Evolutionary conservation across 2,329 filamentous ascomycete species (phyloP).

Genomic region (Diplodia corticola): DNA sequence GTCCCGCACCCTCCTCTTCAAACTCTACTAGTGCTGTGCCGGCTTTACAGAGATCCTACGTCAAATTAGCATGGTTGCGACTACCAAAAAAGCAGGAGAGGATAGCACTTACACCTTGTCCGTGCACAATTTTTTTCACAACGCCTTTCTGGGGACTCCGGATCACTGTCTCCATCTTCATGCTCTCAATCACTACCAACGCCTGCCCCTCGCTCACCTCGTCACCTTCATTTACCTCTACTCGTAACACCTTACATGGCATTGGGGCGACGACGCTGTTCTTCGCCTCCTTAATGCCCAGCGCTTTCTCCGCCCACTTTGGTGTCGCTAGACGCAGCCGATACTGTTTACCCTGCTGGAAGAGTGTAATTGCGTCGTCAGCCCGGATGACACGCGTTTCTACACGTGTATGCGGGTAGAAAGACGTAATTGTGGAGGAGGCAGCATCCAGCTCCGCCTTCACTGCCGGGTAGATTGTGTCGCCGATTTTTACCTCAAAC

Average conservation of each 20-base stretch:
- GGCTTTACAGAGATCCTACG: constrained; percentile 45
- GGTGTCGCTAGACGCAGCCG: constrained; percentile 60
- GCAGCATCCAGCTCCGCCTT: constrained; percentile 49
- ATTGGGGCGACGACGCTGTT: constrained; percentile 90
- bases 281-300: constrained; percentile 75
- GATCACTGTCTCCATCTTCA: constrained; percentile 61
- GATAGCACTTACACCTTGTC: constrained; percentile 43
- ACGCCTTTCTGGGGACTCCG: constrained; percentile 51
- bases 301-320: constrained; percentile 81
- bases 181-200: constrained; percentile 68
- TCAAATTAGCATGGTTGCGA: neutral
- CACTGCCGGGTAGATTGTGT: constrained; percentile 44
- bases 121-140: constrained; percentile 51
- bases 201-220: constrained; percentile 81
- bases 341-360: constrained; percentile 66
- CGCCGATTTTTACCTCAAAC: constrained; percentile 53
- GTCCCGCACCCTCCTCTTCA: constrained; percentile 29
- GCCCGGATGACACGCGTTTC: constrained; percentile 73
- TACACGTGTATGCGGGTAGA: constrained; percentile 79
- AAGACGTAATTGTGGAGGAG: constrained; percentile 63
- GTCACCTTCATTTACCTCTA: constrained; percentile 82
- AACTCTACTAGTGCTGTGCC: constrained; percentile 51
- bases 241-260: constrained; percentile 93
- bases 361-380: constrained; percentile 66
- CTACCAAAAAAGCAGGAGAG: neutral